phyloP scores from a whole-genome alignment of 192 early-diverging fungal genomes.

The Coemansia sp. region DNA sequence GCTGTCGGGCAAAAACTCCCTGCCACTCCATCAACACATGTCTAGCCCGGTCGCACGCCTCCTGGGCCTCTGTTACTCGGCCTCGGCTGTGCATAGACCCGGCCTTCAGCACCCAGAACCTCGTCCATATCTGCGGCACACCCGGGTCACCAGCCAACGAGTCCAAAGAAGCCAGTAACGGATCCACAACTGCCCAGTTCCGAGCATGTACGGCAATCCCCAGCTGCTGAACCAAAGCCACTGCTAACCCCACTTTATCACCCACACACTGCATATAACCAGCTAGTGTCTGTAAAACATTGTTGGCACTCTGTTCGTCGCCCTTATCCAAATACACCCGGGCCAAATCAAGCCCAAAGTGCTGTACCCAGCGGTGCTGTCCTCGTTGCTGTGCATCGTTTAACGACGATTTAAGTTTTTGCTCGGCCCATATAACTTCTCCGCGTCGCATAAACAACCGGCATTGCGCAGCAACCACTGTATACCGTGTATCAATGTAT shows the following conservation, averaged over 20 bases:
- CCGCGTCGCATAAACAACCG: slow-evolving; percentile 33
- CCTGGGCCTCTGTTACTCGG: slow-evolving; percentile 17
- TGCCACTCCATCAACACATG: slow-evolving; percentile 45
- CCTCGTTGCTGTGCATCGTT: slow-evolving; percentile 40
- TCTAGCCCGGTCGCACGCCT: slow-evolving; percentile 33
- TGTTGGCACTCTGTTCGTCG: slow-evolving; percentile 16
- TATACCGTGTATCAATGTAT: slow-evolving; percentile 24
- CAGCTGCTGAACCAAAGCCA: slow-evolving; percentile 33
- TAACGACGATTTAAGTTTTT: slow-evolving; percentile 33
- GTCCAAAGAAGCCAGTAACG: neutral
- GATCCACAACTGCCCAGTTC: slow-evolving; percentile 17
- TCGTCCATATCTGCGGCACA: slow-evolving; percentile 19
- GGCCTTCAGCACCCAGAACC: slow-evolving; percentile 45
- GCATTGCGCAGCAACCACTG: slow-evolving; percentile 37
- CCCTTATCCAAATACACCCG: slow-evolving; percentile 15
- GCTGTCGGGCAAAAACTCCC: slow-evolving; percentile 22
- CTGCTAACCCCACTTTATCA: slow-evolving; percentile 18
- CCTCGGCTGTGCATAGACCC: slow-evolving; percentile 20
- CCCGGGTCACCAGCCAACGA: neutral
- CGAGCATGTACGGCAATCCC: slow-evolving; percentile 25
- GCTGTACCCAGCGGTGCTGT: slow-evolving; percentile 33
- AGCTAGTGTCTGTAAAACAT: slow-evolving; percentile 15
- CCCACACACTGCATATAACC: slow-evolving; percentile 20
- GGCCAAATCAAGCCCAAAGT: slow-evolving; percentile 39
- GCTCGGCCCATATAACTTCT: slow-evolving; percentile 40